Evolutionary conservation across 306 rosid genomes (phyloP).

Genomic region (Cicer bijugum): DNA sequence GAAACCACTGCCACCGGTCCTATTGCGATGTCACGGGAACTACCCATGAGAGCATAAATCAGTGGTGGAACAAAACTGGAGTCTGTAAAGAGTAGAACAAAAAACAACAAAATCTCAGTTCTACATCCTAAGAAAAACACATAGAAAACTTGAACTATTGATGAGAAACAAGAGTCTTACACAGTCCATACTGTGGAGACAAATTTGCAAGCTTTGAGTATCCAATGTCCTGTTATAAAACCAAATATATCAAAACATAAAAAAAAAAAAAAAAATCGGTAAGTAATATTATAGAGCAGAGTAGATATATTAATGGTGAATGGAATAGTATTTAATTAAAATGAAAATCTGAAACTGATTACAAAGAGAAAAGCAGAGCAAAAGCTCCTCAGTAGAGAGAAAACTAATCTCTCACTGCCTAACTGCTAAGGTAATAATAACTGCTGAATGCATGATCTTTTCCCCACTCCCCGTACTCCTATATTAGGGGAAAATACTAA

Average conservation of each 20-base stretch:
- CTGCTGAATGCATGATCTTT: too few relatives aligned
- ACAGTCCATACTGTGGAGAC: constrained; percentile 85
- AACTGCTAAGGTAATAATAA: too few relatives aligned
- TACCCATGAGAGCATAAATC: constrained; percentile 91
- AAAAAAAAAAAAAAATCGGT: too few relatives aligned
- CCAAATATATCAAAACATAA: constrained; percentile 39
- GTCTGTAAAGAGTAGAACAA: constrained; percentile 55
- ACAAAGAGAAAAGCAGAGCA: too few relatives aligned
- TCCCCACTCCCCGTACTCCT: too few relatives aligned
- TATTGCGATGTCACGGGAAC: constrained; percentile 95
- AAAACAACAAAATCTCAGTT: constrained; percentile 40
- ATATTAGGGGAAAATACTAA: too few relatives aligned
- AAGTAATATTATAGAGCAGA: background rate
- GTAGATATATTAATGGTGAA: too few relatives aligned
- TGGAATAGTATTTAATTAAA: too few relatives aligned
- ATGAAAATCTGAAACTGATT: too few relatives aligned
- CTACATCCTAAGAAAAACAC: constrained; percentile 27
- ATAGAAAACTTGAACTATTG: constrained; percentile 9
- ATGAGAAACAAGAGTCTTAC: constrained; percentile 56
- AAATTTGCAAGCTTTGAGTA: constrained; percentile 92
- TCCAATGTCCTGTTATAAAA: constrained; percentile 77
- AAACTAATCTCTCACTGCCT: too few relatives aligned
- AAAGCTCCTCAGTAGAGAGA: too few relatives aligned
- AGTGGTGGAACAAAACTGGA: constrained; percentile 96
- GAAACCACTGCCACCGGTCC: constrained; percentile 99